Evolutionary conservation across 371 early-diverging fungal species (phyloP).

Genomic region (Haplosporangium sp.): DNA sequence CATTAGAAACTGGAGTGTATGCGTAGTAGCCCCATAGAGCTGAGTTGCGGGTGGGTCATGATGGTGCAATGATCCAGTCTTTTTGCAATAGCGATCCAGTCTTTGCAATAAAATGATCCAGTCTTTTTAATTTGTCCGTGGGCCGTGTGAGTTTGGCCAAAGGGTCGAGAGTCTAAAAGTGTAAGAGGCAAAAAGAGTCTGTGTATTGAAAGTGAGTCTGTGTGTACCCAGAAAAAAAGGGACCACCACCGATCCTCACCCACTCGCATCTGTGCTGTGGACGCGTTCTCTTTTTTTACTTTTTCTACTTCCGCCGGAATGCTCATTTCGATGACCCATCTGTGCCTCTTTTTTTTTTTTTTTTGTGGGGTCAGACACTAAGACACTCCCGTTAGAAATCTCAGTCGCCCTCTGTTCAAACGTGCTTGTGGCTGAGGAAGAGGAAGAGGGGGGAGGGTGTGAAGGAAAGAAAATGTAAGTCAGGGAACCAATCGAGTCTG

Average conservation of each 20-base stretch:
- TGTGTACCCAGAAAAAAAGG: not conserved
- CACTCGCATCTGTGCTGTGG: not conserved
- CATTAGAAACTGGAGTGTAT: too few relatives aligned
- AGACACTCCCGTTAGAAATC: too few relatives aligned
- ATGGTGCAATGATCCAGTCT: too few relatives aligned
- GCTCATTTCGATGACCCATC: slow-evolving; percentile 4
- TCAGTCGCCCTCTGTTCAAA: not conserved
- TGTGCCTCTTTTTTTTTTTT: not conserved
- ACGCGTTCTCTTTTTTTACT: not conserved
- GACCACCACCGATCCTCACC: not conserved
- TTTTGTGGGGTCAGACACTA: slow-evolving; percentile 6
- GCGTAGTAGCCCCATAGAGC: too few relatives aligned
- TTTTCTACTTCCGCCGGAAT: not conserved
- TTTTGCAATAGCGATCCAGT: too few relatives aligned
- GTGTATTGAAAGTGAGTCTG: not conserved
- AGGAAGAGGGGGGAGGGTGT: too few relatives aligned
- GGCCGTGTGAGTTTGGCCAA: too few relatives aligned
- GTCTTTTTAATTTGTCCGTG: too few relatives aligned
- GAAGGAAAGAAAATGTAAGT: not conserved
- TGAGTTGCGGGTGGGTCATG: too few relatives aligned
- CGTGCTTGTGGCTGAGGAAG: not conserved
- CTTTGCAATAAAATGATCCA: too few relatives aligned
- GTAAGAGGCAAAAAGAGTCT: too few relatives aligned
- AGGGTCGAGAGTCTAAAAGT: too few relatives aligned
- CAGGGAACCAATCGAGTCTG: not conserved